Conservation (phyloP, 768 basidiomycete genomes). For the Pisolithus tinctorius region DNA sequence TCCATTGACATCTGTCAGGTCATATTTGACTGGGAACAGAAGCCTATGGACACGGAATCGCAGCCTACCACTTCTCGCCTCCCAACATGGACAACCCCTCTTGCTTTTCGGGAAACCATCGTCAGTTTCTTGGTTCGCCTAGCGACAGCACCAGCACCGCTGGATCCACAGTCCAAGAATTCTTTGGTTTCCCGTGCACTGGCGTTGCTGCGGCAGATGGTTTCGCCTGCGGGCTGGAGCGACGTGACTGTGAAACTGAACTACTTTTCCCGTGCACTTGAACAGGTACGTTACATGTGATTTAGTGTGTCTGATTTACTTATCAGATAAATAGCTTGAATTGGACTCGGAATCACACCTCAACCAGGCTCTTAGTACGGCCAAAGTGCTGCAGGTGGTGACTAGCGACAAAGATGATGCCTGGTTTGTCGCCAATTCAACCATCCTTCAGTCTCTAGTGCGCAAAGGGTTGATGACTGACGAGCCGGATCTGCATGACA, state of each 20-base stretch:
- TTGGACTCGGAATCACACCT: constrained; percentile 60
- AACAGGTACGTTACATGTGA: constrained; percentile 48
- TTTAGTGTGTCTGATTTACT: constrained; percentile 1
- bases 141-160: constrained; percentile 60
- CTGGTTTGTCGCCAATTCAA: constrained; percentile 74
- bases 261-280: constrained; percentile 81
- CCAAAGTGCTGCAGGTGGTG: constrained; percentile 85
- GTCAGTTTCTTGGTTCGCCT: constrained; percentile 95
- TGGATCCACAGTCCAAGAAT: constrained; percentile 35
- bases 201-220: constrained; percentile 64
- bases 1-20: constrained; percentile 89
- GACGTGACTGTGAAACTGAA: constrained; percentile 89
- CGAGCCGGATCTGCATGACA: constrained; percentile 73
- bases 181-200: constrained; percentile 58
- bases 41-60: constrained; percentile 29
- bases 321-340: constrained; percentile 48
- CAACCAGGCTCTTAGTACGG: constrained; percentile 67
- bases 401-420: constrained; percentile 73
- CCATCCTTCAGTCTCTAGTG: constrained; percentile 72
- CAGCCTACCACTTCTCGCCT: constrained; percentile 19
- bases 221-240: constrained; percentile 79
- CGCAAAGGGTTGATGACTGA: constrained; percentile 83
- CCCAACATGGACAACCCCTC: constrained; percentile 62
- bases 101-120: constrained; percentile 80
- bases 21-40: constrained; percentile 91